phyloP scores from a whole-genome alignment of 805 yeast genomes.

The Lipomyces chichibuensis region DNA sequence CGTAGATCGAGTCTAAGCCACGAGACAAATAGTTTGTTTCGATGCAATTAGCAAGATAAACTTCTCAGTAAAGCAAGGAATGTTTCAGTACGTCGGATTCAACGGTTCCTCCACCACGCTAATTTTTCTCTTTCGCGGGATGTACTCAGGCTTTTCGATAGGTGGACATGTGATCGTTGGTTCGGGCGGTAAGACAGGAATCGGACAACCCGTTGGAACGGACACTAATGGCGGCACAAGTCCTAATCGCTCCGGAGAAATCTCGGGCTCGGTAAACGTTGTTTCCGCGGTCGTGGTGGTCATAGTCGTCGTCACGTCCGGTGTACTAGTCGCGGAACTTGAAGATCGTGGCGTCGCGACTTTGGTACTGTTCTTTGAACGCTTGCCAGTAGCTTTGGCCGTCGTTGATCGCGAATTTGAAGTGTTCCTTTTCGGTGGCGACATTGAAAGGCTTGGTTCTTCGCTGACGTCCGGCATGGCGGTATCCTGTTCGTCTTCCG shows the following conservation, averaged over 20 bases:
- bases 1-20: background rate
- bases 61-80: too few relatives aligned
- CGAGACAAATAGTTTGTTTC: background rate
- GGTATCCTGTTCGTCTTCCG: background rate
- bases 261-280: background rate
- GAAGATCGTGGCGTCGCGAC: background rate
- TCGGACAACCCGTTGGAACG: background rate
- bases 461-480: background rate
- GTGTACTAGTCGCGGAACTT: background rate
- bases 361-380: background rate
- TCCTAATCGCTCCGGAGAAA: background rate
- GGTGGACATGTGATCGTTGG: background rate
- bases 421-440: background rate
- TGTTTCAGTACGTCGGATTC: constrained; percentile 6
- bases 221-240: background rate
- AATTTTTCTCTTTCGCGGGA: constrained; percentile 27
- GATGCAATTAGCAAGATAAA: background rate
- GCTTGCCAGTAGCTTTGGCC: background rate
- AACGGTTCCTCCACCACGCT: constrained; percentile 25
- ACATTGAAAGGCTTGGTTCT: background rate
- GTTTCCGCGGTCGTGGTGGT: constrained; percentile 5
- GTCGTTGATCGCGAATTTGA: background rate
- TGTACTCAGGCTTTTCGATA: background rate
- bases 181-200: background rate
- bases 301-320: background rate